Evolutionary conservation across 2,329 filamentous ascomycete species (phyloP), one percentile per base, ranked within the genome.

Genomic region (Ceratocystis papillata): DNA sequence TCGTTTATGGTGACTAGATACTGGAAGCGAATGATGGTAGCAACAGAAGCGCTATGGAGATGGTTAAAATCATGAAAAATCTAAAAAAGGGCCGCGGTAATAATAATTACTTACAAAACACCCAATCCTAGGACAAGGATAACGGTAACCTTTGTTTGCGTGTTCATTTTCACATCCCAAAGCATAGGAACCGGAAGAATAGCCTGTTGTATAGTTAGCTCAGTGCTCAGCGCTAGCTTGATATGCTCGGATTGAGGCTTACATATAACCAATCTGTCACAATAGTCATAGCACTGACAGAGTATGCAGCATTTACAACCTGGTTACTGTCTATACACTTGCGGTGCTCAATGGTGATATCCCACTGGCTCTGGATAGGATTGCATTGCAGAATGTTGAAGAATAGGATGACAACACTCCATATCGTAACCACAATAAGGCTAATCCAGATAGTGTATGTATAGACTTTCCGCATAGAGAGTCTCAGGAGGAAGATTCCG

Each of bases 201-300:
- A 6, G 80, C 80, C 74, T 78, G 28, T 44, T 8, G n/a, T n/a
- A 15, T 17, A 37, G 30, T 59, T 41, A 30, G 46, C 53, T 25
- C 25, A 48, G 53, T 22, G 10, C 7, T 15, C 17, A 15, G 3
- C 3, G 3, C 37, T 5, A 41, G 37, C 37, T 12, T 41, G 37
- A 4, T 41, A 15, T 48, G 3, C n/a, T 46, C 48, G 12, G 10
- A 28, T 45, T 7, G 5, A 15, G 15, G 71, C 76, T 71, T 69
- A 79, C 77, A 64, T 80, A 83, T 50, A 83, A 73, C 79, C 79
- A 82, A 70, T 83, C 80, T n/a, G 79, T 80, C 17, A 80, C 63
- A 45, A 82, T 77, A 12, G 75, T 81, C 77, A 82, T 77, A 65
- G 78, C 78, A 68, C 78, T 81, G 62, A 83, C 74, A 33, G 80